These are phyloP conservation scores for Podila epicladia DNA, from an alignment of 192 early-diverging fungal genomes.

Conservation along the genomic window DNA sequence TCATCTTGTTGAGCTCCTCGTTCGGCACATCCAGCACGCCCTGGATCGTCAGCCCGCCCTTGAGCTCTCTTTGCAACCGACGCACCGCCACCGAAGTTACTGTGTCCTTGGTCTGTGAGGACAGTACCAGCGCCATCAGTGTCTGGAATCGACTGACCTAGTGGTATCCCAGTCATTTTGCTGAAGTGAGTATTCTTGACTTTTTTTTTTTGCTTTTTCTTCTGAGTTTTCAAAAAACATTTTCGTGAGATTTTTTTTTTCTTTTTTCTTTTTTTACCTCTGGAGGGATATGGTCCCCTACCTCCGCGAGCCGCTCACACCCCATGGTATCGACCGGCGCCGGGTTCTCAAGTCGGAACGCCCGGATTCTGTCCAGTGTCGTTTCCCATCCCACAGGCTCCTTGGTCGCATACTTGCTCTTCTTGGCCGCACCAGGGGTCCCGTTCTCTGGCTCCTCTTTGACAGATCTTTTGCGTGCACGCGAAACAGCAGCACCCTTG, in stretches of 20 bases:
- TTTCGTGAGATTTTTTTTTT: not conserved
- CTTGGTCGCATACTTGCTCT: constrained; percentile 47
- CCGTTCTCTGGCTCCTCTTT: not conserved
- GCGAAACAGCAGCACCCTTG: not conserved
- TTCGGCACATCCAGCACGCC: constrained; percentile 69
- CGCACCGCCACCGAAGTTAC: constrained; percentile 83
- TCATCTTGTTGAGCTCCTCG: constrained; percentile 73
- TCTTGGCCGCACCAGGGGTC: not conserved
- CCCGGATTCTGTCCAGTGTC: constrained; percentile 70
- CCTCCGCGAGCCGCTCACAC: constrained; percentile 74
- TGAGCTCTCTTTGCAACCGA: constrained; percentile 67
- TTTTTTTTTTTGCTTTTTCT: too few species aligned
- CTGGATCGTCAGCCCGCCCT: constrained; percentile 76
- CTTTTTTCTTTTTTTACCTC: constrained; percentile 21
- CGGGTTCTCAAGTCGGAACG: constrained; percentile 67
- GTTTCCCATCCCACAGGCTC: constrained; percentile 69
- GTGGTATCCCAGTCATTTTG: too few species aligned
- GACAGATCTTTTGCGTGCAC: too few species aligned
- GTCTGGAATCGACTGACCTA: constrained; percentile 84
- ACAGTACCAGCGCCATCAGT: constrained; percentile 87
- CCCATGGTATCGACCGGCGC: constrained; percentile 94
- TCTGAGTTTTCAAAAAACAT: not conserved
- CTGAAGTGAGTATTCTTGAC: too few species aligned
- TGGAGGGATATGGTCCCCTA: constrained; percentile 38
- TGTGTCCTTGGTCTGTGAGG: constrained; percentile 94